Base-by-base conservation (phyloP, 208 protist species). In the Trypanosoma boissoni region DNA sequence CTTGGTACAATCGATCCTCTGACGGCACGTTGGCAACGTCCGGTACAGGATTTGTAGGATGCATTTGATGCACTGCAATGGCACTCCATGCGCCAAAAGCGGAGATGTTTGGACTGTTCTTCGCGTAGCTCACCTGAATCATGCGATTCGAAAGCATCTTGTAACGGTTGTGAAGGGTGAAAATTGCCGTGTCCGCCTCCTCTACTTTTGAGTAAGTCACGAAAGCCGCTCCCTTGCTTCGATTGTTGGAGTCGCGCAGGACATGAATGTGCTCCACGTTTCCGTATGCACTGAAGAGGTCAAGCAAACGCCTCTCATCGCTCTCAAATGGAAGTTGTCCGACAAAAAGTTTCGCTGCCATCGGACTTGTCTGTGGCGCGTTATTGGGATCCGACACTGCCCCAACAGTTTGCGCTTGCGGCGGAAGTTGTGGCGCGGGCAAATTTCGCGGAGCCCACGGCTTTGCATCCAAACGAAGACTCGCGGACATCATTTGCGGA, bases 41-140 rank as follows among this genome's bases (percentile, higher is more conserved):
- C 6, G 88, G 88, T 2, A 95, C 58, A 18, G 88, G 88, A 58
- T 95, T 95, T 21, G 82, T 87, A 16, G 85, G 83, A 62, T 91
- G 86, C 27, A 83, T 84, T 61, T 90, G 75, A 54, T 91, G 83
- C 14, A 95, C 85, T 43, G 77, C 75, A n/a, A 88, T 50, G 14
- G 88, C 88, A 46, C 72, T 87, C 51, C 76, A 78, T n/a, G 78
- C 74, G 23, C 88, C 88, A 31, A 89, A 95, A 9, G 70, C 74
- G 5, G 88, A 95, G 34, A 92, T 92, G 59, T 84, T 91, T 3
- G 82, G 74, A 42, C 83, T 91, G 69, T 88, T 88, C 68, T 95
- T 95, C 7, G 88, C 85, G 73, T 95, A 92, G 60, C 81, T 92
- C 23, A 95, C 88, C 50, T 95, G 88, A 54, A 95, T 89, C 29